phyloP scores from a whole-genome alignment of 2,329 filamentous ascomycete species.

The Hypoxylon sp. region DNA sequence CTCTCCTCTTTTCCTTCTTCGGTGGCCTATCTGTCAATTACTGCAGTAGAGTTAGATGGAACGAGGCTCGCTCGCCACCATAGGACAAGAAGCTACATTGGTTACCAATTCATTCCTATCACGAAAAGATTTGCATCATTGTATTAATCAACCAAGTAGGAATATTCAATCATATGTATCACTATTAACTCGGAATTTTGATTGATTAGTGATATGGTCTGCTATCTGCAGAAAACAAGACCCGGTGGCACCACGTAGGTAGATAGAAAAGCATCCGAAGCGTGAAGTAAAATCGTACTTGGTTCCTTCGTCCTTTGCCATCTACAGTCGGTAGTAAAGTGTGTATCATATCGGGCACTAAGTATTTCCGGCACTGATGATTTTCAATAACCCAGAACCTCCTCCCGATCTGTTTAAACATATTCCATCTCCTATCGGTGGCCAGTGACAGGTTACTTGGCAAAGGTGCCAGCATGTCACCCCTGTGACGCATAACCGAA shows the following conservation, averaged over 20 bases:
- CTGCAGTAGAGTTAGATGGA: constrained; percentile 40
- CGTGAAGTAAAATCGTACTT: constrained; percentile 26
- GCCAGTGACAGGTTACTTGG: not conserved
- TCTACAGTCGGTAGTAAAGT: constrained; percentile 7
- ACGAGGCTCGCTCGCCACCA: constrained; percentile 36
- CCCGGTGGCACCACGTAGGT: constrained; percentile 20
- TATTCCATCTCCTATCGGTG: constrained; percentile 12
- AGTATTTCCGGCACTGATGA: not conserved
- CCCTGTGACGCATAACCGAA: constrained; percentile 10
- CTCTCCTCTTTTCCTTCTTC: constrained; percentile 12
- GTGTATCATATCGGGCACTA: constrained; percentile 25
- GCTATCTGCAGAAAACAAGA: constrained; percentile 33
- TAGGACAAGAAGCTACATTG: constrained; percentile 6
- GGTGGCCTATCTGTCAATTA: constrained; percentile 27
- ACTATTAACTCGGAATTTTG: not conserved
- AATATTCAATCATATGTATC: constrained; percentile 4
- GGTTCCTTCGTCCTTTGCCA: constrained; percentile 11
- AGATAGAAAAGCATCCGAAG: constrained; percentile 15
- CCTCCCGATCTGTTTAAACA: constrained; percentile 12
- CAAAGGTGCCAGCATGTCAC: constrained; percentile 9
- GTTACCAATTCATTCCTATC: not conserved
- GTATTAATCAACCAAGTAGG: not conserved
- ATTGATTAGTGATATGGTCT: constrained; percentile 34
- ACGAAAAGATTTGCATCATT: not conserved
- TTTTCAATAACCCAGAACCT: constrained; percentile 12